A percentile compares a stretch with the other conserved stretches of the same genome.
Conservation (phyloP, 2,329 filamentous ascomycete species). For the Colletotrichum tofieldiae region DNA sequence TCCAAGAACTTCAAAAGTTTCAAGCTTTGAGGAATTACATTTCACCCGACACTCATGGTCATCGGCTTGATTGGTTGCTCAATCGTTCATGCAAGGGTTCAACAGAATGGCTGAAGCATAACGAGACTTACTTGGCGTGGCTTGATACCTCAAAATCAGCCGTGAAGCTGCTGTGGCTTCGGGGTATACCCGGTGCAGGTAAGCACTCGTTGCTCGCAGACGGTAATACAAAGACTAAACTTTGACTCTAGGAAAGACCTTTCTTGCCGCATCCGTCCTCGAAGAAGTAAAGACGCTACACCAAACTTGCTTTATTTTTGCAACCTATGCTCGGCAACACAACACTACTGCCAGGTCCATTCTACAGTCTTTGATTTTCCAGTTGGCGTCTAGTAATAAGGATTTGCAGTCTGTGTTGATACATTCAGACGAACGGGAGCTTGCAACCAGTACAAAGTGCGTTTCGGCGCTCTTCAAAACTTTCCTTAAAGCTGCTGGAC, state of each 20-base stretch:
- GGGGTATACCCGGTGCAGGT: background rate
- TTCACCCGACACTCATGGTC: no score
- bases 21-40: no score
- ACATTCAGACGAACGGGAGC: background rate
- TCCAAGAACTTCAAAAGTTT: no score
- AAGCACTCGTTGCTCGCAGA: background rate
- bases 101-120: background rate
- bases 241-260: background rate
- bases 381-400: background rate
- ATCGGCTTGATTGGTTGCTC: no score
- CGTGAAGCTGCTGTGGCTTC: background rate
- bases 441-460: background rate
- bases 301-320: background rate
- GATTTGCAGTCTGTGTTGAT: background rate
- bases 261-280: background rate
- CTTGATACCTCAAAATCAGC: background rate
- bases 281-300: background rate
- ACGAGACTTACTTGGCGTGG: background rate
- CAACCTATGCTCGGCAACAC: background rate
- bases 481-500: background rate
- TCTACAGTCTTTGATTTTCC: background rate
- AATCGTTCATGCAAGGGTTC: no score
- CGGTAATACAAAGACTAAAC: background rate
- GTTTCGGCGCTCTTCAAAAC: background rate
- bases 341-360: background rate